These are phyloP conservation scores for Tetradesmus lagerheimii DNA, from an alignment of 139 green algal genomes.

Conservation along the genomic window DNA sequence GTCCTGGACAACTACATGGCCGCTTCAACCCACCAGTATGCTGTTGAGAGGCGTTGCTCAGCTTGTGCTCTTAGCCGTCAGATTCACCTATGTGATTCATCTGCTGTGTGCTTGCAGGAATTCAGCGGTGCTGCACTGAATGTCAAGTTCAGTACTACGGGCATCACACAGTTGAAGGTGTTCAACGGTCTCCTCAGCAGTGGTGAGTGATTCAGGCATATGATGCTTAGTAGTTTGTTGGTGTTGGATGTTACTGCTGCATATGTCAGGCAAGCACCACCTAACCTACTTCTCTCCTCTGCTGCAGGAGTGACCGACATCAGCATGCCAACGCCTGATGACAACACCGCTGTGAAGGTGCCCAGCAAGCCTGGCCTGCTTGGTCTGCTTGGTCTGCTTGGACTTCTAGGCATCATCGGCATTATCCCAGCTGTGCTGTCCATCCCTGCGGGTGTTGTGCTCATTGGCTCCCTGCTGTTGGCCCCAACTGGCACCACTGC, in stretches of 20 bases:
- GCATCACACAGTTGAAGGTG: neutral
- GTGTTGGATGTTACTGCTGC: neutral
- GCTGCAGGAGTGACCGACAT: neutral
- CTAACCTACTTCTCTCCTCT: neutral
- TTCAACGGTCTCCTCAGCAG: neutral
- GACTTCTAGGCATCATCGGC: conserved; percentile 39
- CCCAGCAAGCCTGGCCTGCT: conserved; percentile 26
- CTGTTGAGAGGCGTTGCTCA: too few relatives aligned
- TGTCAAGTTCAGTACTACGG: neutral
- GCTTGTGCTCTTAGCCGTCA: too few relatives aligned
- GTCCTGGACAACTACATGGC: too few relatives aligned
- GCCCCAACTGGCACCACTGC: neutral
- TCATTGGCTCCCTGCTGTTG: conserved; percentile 15
- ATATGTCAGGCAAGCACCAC: too few relatives aligned
- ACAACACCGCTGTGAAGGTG: neutral
- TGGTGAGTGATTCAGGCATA: too few relatives aligned
- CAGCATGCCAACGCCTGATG: neutral
- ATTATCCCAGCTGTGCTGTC: conserved; percentile 13
- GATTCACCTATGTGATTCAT: neutral
- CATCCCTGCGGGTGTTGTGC: neutral
- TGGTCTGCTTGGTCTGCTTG: conserved; percentile 44
- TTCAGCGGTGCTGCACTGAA: neutral
- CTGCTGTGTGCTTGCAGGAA: neutral
- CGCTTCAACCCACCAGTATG: too few relatives aligned
- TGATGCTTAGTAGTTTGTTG: neutral